Conservation (phyloP, 306 rosid species). For the Begonia masoniana region DNA sequence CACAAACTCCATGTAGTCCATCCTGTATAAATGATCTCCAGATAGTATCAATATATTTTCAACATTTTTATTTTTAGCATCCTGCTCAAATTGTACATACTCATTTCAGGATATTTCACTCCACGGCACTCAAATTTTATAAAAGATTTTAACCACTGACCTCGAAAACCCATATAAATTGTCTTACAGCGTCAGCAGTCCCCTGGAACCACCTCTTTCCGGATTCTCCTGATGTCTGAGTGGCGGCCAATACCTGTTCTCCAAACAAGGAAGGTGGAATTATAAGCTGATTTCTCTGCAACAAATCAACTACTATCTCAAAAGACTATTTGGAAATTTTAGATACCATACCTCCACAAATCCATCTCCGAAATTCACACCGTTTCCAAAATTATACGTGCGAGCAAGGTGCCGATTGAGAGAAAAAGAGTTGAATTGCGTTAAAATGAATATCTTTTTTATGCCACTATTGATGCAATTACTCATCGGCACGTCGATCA, state of each 20-base stretch:
- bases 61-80: conserved; percentile 78
- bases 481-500: conserved; percentile 92
- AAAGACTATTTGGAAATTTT: neutral
- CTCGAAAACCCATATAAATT: conserved; percentile 89
- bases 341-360: conserved; percentile 62
- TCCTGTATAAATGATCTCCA: conserved; percentile 87
- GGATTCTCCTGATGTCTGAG: conserved; percentile 81
- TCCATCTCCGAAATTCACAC: conserved; percentile 71
- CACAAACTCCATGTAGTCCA: conserved; percentile 79
- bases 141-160: conserved; percentile 21
- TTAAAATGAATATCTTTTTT: conserved; percentile 65
- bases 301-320: too few species aligned
- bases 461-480: conserved; percentile 90
- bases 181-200: conserved; percentile 96
- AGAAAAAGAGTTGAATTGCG: conserved; percentile 80
- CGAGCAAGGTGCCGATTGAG: conserved; percentile 87
- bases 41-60: conserved; percentile 80
- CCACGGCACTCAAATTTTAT: neutral
- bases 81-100: conserved; percentile 28
- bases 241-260: conserved; percentile 83
- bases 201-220: conserved; percentile 96
- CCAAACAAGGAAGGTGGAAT: neutral
- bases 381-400: conserved; percentile 60
- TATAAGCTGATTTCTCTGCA: too few species aligned
- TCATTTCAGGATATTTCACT: neutral